Base-by-base conservation (phyloP, 345 rosid species). In the Dipteronia sinensis region DNA sequence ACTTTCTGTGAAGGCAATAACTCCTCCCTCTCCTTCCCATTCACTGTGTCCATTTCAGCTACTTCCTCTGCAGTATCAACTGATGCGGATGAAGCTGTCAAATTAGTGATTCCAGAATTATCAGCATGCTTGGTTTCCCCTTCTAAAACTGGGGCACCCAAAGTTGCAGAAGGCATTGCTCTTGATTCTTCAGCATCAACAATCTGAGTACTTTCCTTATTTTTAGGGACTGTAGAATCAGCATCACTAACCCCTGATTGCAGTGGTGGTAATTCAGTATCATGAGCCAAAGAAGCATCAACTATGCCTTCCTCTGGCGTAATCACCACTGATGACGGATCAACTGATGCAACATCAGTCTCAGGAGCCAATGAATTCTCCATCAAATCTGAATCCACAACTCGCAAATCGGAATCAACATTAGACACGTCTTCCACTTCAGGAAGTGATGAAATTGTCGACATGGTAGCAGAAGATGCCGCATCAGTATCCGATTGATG, bases 401-500 rank as follows among this genome's bases (percentile, higher is more conserved):
- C 74, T 64, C 64, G 82, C 65, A 66, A 67, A 73, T 67, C 74
- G 59, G 77, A 63, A 82, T 83, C 85, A 68, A 51, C 64, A 44
- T 63, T 74, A 69, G 85, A 76, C 49, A 69, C 69, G 76, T 44
- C 73, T 79, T 87, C 94, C 80, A 44, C 86, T 76, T 79, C 90
- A 25, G 73, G 70, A 81, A 58, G 65, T 25, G 81, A 72, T 2
- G 69, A 65, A 71, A 61, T 77, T 65, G 59, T 73, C 13, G 83
- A 74, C 78, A 77, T 78, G 9, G 78, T 77, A 75, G 75, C 65
- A 56, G 53, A 64, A 63, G 86, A 71, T 69, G 78, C 64, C 25
- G 81, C 69, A 56, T 85, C 94, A 85, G 81, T 65, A 76, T 87
- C 90, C 69, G 81, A 77, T 86, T 90, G 93, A 73, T 73, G 87